A percentile compares a stretch with the other conserved stretches of the same genome.
phyloP scores from a whole-genome alignment of 106 monocot species.

The Apostasia ramifera region DNA sequence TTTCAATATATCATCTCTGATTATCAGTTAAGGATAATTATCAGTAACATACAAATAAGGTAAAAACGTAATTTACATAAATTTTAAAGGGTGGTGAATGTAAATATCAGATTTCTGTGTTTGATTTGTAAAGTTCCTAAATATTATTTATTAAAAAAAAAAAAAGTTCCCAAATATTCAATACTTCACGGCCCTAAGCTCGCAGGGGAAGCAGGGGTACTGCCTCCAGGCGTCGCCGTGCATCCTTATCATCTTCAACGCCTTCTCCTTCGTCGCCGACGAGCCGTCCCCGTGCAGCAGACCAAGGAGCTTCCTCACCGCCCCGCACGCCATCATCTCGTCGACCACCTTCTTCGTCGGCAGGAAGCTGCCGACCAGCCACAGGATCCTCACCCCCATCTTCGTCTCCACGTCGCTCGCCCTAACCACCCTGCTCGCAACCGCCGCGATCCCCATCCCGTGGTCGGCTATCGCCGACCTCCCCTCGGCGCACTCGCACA shows the following conservation, averaged over 20 bases:
- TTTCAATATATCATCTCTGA: too few relatives aligned
- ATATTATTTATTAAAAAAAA: too few relatives aligned
- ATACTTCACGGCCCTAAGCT: slow-evolving; percentile 12
- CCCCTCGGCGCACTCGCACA: slow-evolving; percentile 79
- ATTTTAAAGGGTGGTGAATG: too few relatives aligned
- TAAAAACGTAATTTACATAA: too few relatives aligned
- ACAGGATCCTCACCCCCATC: slow-evolving; percentile 67
- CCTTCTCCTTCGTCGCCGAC: slow-evolving; percentile 50
- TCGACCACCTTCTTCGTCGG: slow-evolving; percentile 54
- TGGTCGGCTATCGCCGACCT: slow-evolving; percentile 58
- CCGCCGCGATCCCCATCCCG: slow-evolving; percentile 39
- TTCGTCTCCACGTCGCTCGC: slow-evolving; percentile 62
- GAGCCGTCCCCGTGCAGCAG: slow-evolving; percentile 46
- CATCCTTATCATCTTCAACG: slow-evolving; percentile 44
- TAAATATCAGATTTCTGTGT: too few relatives aligned
- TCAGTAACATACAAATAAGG: too few relatives aligned
- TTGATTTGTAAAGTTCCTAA: too few relatives aligned
- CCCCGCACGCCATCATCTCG: slow-evolving; percentile 58
- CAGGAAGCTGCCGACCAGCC: slow-evolving; percentile 33
- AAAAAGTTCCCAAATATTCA: not conserved
- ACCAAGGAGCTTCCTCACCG: slow-evolving; percentile 49
- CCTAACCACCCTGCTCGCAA: slow-evolving; percentile 56
- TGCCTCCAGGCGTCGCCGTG: slow-evolving; percentile 50
- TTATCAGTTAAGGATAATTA: too few relatives aligned
- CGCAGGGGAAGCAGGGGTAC: slow-evolving; percentile 57